Evolutionary conservation across 176 grass and related monocot species (phyloP).

Genomic region (Areca catechu): DNA sequence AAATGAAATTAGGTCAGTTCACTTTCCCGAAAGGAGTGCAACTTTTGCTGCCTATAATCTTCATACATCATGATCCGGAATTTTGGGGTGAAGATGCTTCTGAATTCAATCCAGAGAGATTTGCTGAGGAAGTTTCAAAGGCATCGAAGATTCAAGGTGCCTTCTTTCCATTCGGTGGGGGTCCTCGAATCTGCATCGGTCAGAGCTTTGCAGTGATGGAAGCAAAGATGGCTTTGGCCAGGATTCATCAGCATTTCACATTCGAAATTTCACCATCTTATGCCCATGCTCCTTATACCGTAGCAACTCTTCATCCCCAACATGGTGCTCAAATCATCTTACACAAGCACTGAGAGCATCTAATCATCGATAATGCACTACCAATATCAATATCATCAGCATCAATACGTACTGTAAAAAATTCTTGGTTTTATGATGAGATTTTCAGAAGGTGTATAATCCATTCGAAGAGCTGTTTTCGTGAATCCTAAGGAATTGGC

Average conservation of each 20-base stretch:
- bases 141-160: not conserved
- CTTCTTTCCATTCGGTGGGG: conserved; percentile 8
- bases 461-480: too few species aligned
- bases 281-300: not conserved
- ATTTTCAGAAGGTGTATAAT: too few species aligned
- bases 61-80: conserved; percentile 5
- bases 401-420: too few species aligned
- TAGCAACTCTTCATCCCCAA: conserved; percentile 4
- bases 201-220: conserved; percentile 7
- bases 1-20: not conserved
- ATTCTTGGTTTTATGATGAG: too few species aligned
- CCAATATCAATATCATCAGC: too few species aligned
- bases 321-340: conserved; percentile 4
- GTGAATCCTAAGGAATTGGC: too few species aligned
- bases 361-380: too few species aligned
- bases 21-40: not conserved
- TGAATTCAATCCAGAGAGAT: conserved; percentile 8
- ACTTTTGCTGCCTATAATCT: not conserved
- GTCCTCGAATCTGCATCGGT: conserved; percentile 5
- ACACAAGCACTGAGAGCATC: not conserved
- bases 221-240: conserved; percentile 1
- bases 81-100: conserved; percentile 8
- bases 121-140: conserved; percentile 4
- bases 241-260: not conserved
- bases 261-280: conserved; percentile 9